phyloP scores from a whole-genome alignment of 352 stramenopile species.

The Stramenopiles sp. region DNA sequence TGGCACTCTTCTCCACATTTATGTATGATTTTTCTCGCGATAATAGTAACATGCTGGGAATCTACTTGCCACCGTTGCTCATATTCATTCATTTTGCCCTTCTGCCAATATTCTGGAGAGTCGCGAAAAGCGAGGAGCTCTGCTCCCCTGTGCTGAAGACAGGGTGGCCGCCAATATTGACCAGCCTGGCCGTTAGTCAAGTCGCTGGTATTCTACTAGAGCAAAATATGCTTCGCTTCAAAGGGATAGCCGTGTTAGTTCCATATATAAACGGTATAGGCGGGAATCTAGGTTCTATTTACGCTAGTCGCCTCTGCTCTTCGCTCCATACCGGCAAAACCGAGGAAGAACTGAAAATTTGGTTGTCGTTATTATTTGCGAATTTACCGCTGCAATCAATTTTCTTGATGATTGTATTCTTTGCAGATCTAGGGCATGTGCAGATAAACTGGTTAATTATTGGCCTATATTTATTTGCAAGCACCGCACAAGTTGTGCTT shows the following conservation, averaged over 20 bases:
- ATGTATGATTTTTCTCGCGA: not conserved
- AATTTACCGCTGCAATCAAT: not conserved
- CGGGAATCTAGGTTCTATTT: not conserved
- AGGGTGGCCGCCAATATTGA: not conserved
- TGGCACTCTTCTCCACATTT: not conserved
- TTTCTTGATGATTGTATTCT: not conserved
- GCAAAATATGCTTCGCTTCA: not conserved
- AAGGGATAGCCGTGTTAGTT: constrained; percentile 1
- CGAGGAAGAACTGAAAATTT: not conserved
- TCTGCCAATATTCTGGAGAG: not conserved
- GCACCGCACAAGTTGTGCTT: not conserved
- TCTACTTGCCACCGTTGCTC: not conserved
- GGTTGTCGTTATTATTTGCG: not conserved
- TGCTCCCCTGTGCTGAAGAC: not conserved
- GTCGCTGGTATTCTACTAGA: not conserved
- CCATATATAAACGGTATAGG: constrained; percentile 8
- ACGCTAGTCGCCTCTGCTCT: not conserved
- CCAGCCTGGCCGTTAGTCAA: not conserved
- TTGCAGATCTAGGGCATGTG: not conserved
- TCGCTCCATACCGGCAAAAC: constrained; percentile 3
- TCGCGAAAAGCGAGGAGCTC: not conserved
- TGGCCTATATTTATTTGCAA: constrained; percentile 1
- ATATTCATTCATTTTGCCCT: not conserved
- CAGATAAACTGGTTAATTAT: constrained; percentile 1
- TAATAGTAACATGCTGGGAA: not conserved